Evolutionary conservation across 1,284 basidiomycete genomes (phyloP), one percentile per base, ranked within the genome.

Genomic region (Pseudozyma sp.): DNA sequence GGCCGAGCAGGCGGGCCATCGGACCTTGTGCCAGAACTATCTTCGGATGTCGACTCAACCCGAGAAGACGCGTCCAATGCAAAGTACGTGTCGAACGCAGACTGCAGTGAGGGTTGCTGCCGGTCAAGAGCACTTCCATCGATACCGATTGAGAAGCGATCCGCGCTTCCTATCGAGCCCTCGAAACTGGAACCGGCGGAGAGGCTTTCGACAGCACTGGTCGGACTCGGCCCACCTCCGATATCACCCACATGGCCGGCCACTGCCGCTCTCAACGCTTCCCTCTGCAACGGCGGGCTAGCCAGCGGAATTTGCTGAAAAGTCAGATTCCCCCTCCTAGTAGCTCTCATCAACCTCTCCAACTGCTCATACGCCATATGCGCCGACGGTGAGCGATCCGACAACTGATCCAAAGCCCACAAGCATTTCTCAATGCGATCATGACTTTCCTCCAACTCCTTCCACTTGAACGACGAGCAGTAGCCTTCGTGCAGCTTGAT

Each of bases 401-500:
- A 57, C 44, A 58, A 43, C 46, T 58, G 54, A 31, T 53, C 45
- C 5, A 65, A 35, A 8, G 62, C 62, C 54, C 54, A 65, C 37
- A 65, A 39, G 30, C 55, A 65, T 39, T 57, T 57, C 24, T 54
- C 49, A 6, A 57, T 56, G 7, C 54, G n/a, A 2, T 8, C 8
- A 16, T 43, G 39, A 11, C 54, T 57, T 40, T 64, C 54, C 13
- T 57, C 49, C 35, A 64, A 37, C 62, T 64, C 54, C 16, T 37
- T 56, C 62, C 54, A 64, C 11, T 56, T 46, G 44, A 58, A 64
- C 9, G 44, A 39, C 17, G 54, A 55, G 40, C 62, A 54, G 30
- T 52, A 56, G 14, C 54, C 62, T 13, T 64, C 62, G 39, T 64
- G 62, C 49, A 57, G 44, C 54, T 56, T 56, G 44, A 64, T 14